Conservation (phyloP, 148 eudicot species). For the Vaccinium corymbosum region DNA sequence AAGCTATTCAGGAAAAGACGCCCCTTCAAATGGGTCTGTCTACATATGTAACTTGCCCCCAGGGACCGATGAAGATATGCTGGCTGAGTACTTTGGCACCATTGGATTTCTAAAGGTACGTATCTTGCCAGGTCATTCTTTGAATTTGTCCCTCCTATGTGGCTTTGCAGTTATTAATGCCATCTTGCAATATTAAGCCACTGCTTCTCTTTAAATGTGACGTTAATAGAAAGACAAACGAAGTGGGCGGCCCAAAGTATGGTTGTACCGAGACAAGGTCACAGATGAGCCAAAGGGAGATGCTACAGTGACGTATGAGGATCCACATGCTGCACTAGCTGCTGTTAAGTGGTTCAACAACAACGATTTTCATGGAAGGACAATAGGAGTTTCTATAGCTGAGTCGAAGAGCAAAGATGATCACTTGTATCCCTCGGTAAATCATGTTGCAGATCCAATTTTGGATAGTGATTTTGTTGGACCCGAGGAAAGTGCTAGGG, state of each 20-base stretch:
- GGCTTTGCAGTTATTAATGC: background rate
- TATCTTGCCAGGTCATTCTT: constrained; percentile 11
- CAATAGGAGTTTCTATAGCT: constrained; percentile 76
- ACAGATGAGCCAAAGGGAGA: constrained; percentile 96
- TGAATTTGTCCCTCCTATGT: background rate
- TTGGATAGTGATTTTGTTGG: constrained; percentile 37
- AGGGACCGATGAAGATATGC: constrained; percentile 86
- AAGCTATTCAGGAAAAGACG: constrained; percentile 61
- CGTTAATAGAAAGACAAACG: constrained; percentile 79
- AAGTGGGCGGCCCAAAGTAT: constrained; percentile 86
- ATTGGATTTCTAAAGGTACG: constrained; percentile 93
- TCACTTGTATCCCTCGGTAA: constrained; percentile 16
- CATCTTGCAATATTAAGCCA: background rate
- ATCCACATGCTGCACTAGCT: constrained; percentile 94
- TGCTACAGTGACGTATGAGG: constrained; percentile 96
- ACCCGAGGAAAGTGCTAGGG: constrained; percentile 41
- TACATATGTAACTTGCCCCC: constrained; percentile 87
- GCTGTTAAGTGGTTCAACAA: constrained; percentile 98
- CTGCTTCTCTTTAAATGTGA: background rate
- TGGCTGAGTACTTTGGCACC: constrained; percentile 87
- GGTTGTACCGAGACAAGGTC: constrained; percentile 84
- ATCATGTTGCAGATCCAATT: constrained; percentile 35
- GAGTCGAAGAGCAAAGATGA: constrained; percentile 89
- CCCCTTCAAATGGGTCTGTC: constrained; percentile 66
- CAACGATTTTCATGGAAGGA: constrained; percentile 83